Conservation (phyloP, 495 filamentous ascomycete species). For the Trichoderma asperelloides region DNA sequence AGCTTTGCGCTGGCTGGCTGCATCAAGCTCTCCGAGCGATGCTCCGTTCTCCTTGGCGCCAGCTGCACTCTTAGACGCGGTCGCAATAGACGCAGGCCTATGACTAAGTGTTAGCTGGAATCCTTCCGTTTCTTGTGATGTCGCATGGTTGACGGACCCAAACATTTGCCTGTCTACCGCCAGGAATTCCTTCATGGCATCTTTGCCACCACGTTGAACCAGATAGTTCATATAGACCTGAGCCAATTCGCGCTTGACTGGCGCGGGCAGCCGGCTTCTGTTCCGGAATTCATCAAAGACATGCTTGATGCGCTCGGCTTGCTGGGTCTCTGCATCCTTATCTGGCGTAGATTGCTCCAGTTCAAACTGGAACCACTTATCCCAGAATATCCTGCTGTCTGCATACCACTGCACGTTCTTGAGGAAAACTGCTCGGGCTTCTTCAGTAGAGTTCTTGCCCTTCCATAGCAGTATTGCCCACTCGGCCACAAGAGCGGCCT, state of each 20-base stretch:
- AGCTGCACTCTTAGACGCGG: slow-evolving; percentile 33
- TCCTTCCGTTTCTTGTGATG: slow-evolving; percentile 6
- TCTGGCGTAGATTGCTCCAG: slow-evolving; percentile 71
- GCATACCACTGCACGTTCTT: slow-evolving; percentile 78
- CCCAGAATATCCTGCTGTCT: slow-evolving; percentile 87
- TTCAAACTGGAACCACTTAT: slow-evolving; percentile 82
- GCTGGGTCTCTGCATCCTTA: slow-evolving; percentile 48
- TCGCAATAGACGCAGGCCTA: slow-evolving; percentile 43
- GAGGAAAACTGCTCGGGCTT: slow-evolving; percentile 77
- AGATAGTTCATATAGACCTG: slow-evolving; percentile 78
- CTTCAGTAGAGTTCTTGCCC: slow-evolving; percentile 74
- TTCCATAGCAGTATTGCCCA: slow-evolving; percentile 90
- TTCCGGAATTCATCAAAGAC: slow-evolving; percentile 70
- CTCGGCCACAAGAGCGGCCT: slow-evolving; percentile 78
- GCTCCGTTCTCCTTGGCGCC: slow-evolving; percentile 53
- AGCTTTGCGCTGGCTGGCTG: slow-evolving; percentile 51
- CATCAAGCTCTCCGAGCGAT: slow-evolving; percentile 50
- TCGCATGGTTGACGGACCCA: slow-evolving; percentile 45
- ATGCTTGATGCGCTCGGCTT: slow-evolving; percentile 65
- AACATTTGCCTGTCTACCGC: slow-evolving; percentile 77
- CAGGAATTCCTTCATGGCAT: slow-evolving; percentile 80
- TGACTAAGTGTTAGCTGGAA: slow-evolving; percentile 13
- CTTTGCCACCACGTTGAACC: slow-evolving; percentile 72
- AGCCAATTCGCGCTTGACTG: slow-evolving; percentile 66
- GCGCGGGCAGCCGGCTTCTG: slow-evolving; percentile 61